These are phyloP conservation scores for Plicaturopsis crispa DNA, from an alignment of 768 basidiomycete species.

Conservation along the genomic window DNA sequence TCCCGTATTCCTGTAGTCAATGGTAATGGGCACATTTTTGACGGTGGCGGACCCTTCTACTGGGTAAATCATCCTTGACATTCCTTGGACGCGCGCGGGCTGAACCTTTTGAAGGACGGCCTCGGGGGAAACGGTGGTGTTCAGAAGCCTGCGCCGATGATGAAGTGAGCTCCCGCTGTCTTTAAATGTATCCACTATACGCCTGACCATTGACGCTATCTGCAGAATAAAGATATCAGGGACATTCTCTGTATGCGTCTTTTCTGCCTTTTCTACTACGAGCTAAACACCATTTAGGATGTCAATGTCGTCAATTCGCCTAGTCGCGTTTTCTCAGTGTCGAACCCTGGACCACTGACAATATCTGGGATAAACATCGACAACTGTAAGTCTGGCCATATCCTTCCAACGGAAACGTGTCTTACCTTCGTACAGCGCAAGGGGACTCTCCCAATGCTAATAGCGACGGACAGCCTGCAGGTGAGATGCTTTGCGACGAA, in stretches of 20 bases:
- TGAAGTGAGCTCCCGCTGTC: constrained; percentile 23
- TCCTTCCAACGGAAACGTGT: constrained; percentile 1
- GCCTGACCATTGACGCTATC: neutral
- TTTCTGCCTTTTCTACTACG: too few relatives aligned
- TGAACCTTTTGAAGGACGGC: too few relatives aligned
- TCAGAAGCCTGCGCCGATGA: constrained; percentile 34
- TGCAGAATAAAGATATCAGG: constrained; percentile 10
- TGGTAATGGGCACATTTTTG: too few relatives aligned
- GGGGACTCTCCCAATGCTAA: constrained; percentile 45
- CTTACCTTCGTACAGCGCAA: constrained; percentile 27
- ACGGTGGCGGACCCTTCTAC: too few relatives aligned
- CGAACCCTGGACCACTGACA: constrained; percentile 20
- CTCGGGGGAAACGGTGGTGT: constrained; percentile 30
- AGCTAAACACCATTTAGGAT: too few relatives aligned
- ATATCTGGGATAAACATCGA: constrained; percentile 46
- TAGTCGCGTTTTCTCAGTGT: too few relatives aligned
- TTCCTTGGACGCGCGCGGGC: too few relatives aligned
- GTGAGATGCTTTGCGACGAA: constrained; percentile 15
- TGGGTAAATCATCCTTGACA: too few relatives aligned
- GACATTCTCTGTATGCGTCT: constrained; percentile 10
- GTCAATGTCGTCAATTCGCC: too few relatives aligned
- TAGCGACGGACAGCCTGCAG: constrained; percentile 42
- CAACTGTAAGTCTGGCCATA: constrained; percentile 34
- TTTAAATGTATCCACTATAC: neutral
- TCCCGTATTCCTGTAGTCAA: too few relatives aligned